Conservation (phyloP, 352 stramenopile species). For the Globisporangium paddicum region DNA sequence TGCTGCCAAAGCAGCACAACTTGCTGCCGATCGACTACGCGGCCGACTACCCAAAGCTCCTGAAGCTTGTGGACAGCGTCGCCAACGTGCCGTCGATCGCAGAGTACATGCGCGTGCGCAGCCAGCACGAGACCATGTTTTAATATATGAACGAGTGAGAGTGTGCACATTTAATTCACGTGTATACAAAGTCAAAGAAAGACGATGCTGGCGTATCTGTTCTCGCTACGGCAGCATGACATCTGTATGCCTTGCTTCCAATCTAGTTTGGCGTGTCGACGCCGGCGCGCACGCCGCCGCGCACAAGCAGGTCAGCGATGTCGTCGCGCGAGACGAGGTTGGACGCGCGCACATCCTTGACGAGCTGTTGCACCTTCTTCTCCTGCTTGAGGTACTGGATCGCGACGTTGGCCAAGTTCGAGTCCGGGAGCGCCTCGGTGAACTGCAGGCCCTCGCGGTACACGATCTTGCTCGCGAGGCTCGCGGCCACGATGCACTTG, state of each 20-base stretch:
- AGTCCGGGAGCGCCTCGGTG: slow-evolving; percentile 89
- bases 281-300: slow-evolving; percentile 70
- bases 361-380: slow-evolving; percentile 89
- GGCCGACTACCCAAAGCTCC: slow-evolving; percentile 22
- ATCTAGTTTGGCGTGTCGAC: slow-evolving; percentile 40
- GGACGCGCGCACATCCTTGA: slow-evolving; percentile 55
- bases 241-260: no score
- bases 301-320: slow-evolving; percentile 70
- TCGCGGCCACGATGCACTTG: slow-evolving; percentile 95
- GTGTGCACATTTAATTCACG: slow-evolving; percentile 1
- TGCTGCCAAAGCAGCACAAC: slow-evolving; percentile 21
- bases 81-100: slow-evolving; percentile 10
- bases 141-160: background rate
- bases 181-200: no score
- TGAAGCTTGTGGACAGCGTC: slow-evolving; percentile 5
- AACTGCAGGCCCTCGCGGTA: slow-evolving; percentile 98
- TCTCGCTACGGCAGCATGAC: no score
- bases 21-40: slow-evolving; percentile 25
- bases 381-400: slow-evolving; percentile 94
- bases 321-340: slow-evolving; percentile 49
- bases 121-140: slow-evolving; percentile 5
- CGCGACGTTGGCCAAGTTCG: slow-evolving; percentile 90
- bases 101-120: slow-evolving; percentile 6
- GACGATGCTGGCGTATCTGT: background rate
- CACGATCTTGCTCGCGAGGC: slow-evolving; percentile 96